Evolutionary conservation across 345 rosid species (phyloP).

Genomic region (Alliaria petiolata): DNA sequence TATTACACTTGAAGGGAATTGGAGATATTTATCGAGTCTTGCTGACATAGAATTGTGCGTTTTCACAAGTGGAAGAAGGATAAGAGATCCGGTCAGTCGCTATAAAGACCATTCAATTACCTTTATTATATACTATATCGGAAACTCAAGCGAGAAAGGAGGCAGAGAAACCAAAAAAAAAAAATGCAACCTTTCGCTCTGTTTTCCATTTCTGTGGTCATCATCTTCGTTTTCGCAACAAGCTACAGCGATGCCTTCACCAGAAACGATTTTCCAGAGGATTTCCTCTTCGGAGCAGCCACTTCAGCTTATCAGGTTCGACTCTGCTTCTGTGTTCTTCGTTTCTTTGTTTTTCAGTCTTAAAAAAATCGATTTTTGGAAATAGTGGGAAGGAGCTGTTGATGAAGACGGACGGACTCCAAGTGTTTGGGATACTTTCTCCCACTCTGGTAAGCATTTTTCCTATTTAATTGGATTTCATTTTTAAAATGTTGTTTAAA

Average conservation of each 20-base stretch:
- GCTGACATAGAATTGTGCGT: too few relatives aligned
- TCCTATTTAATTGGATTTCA: too few relatives aligned
- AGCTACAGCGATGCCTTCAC: conserved; percentile 31
- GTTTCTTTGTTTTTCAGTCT: background rate
- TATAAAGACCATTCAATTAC: too few relatives aligned
- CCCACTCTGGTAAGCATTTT: conserved; percentile 35
- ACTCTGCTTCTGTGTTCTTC: background rate
- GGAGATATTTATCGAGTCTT: too few relatives aligned
- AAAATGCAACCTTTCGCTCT: background rate
- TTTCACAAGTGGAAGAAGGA: background rate
- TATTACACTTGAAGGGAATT: too few relatives aligned
- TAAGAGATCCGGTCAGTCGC: too few relatives aligned
- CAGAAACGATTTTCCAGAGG: conserved; percentile 52
- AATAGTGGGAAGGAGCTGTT: conserved; percentile 55
- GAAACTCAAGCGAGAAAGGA: too few relatives aligned
- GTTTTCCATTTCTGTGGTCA: background rate
- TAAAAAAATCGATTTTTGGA: background rate
- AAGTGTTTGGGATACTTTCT: conserved; percentile 57
- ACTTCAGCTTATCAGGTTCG: conserved; percentile 62
- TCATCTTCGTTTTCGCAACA: background rate
- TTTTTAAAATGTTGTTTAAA: too few relatives aligned
- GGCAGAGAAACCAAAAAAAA: background rate
- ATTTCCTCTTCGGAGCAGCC: conserved; percentile 54
- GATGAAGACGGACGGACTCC: conserved; percentile 53
- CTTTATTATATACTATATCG: too few relatives aligned